phyloP scores from a whole-genome alignment of 2,329 filamentous ascomycete genomes.

The Neoascochyta sp. region DNA sequence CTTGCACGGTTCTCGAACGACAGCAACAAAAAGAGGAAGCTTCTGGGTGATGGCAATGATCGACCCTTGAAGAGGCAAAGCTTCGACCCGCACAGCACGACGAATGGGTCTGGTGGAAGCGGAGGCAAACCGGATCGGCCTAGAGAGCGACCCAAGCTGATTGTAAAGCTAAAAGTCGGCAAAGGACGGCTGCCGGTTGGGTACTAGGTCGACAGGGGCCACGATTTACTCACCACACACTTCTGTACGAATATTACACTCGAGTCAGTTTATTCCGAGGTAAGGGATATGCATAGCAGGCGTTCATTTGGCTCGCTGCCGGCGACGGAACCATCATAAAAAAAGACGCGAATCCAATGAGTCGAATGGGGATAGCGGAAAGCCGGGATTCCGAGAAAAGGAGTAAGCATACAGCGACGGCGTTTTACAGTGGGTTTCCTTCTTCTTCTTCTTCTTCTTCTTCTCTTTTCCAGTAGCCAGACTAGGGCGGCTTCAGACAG shows the following conservation, averaged over 20 bases:
- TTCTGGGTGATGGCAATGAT: conserved; percentile 13
- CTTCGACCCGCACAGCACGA: conserved; percentile 14
- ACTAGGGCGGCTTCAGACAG: no score
- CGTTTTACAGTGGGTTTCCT: no score
- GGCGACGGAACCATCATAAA: no score
- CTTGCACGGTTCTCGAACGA: conserved; percentile 12
- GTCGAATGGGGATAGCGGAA: no score
- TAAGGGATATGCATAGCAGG: no score
- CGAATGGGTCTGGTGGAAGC: conserved; percentile 13
- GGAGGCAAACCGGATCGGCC: conserved; percentile 13
- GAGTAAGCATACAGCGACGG: conserved; percentile 22
- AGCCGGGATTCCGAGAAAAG: not conserved
- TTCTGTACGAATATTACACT: no score
- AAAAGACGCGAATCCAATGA: no score
- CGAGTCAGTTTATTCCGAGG: no score
- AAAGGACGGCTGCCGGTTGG: conserved; percentile 10
- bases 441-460: not conserved
- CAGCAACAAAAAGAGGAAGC: conserved; percentile 22
- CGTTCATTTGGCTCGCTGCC: no score
- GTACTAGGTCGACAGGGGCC: no score
- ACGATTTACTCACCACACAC: no score
- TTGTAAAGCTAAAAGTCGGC: conserved; percentile 21
- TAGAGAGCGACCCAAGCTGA: conserved; percentile 13
- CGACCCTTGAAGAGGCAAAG: conserved; percentile 28
- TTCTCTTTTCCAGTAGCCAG: no score